Base-by-base conservation (phyloP, 75 land plant genomes). In the Azolla pinnata region DNA sequence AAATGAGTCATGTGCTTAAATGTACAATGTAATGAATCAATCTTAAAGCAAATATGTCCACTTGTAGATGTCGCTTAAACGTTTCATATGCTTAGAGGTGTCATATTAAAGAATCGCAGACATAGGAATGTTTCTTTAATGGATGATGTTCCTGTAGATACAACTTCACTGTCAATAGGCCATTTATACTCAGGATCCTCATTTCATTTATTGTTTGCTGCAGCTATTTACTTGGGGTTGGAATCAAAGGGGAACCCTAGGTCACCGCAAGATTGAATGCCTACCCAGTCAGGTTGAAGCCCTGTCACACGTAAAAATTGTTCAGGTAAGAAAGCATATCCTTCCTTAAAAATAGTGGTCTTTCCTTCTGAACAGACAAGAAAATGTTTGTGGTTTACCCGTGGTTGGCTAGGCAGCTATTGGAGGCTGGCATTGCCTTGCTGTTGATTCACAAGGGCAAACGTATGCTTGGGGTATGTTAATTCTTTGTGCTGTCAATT, bases 371-470 rank as follows among this genome's bases (percentile, higher is more conserved):
- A 38, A 7, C 14, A 7, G 10, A 7, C 42, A 38, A 38, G 42
- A 8, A 38, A 8, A 8, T 38, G 14, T 14, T 14, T 38, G 44
- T 51, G 8, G 5, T 29, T 26, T 1, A 23, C 7, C 12, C 27
- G 1, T 34, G 1, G 4, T 65, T 29, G 33, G 20, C 8, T 62
- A 90, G 97, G 97, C 97, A 0, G 97, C 97, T 4, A 90, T 90
- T 62, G 97, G 97, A 54, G 97, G 97, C 0, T 90, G 97, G 97
- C 97, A 90, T 53, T 90, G 97, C 68, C 71, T 90, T 65, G 97
- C 97, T 12, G 97, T 90, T 48, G 97, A 90, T 74, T 81, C 84
- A 59, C 79, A 81, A 40, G 97, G 97, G 42, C 82, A 74, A 3
- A 81, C 91, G 31, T 90, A 90, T 71, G 97, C 97, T 18, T 90